Conservation (phyloP, 31 red algal genomes). For the Bonnemaisonia californica region DNA sequence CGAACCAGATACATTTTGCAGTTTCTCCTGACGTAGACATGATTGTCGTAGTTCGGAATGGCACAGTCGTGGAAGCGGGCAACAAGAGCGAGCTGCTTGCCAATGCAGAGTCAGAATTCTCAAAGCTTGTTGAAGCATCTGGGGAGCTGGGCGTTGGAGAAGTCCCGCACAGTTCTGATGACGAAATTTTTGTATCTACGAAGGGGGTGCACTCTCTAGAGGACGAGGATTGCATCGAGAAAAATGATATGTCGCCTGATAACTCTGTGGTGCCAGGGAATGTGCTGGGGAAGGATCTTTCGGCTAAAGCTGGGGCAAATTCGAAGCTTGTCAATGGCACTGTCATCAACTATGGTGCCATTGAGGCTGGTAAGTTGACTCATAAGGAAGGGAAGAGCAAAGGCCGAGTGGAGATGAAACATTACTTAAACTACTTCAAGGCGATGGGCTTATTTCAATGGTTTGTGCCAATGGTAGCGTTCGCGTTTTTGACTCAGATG, state of each 20-base stretch:
- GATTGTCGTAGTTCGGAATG: slow-evolving; percentile 70
- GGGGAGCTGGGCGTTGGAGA: slow-evolving; percentile 48
- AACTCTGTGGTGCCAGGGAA: neutral
- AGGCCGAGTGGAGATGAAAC: slow-evolving; percentile 57
- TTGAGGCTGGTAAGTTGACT: slow-evolving; percentile 60
- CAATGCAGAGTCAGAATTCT: slow-evolving; percentile 53
- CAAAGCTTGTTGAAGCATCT: slow-evolving; percentile 47
- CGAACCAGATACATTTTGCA: slow-evolving; percentile 87
- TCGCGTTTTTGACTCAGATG: slow-evolving; percentile 33
- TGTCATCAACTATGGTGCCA: slow-evolving; percentile 30
- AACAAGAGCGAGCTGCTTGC: slow-evolving; percentile 54
- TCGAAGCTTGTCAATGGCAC: neutral
- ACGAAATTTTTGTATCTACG: neutral
- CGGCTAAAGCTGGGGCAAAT: neutral
- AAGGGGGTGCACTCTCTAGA: neutral
- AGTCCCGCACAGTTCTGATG: neutral
- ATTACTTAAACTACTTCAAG: slow-evolving; percentile 65
- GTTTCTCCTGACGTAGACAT: slow-evolving; percentile 71
- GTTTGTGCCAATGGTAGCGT: slow-evolving; percentile 33
- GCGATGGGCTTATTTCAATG: slow-evolving; percentile 57
- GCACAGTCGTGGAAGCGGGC: slow-evolving; percentile 60
- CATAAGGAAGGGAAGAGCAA: slow-evolving; percentile 58
- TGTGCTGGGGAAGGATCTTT: neutral
- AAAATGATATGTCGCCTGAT: slow-evolving; percentile 4
- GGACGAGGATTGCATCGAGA: neutral